Conservation (phyloP, 345 rosid genomes). For the Trapa bicornis region DNA sequence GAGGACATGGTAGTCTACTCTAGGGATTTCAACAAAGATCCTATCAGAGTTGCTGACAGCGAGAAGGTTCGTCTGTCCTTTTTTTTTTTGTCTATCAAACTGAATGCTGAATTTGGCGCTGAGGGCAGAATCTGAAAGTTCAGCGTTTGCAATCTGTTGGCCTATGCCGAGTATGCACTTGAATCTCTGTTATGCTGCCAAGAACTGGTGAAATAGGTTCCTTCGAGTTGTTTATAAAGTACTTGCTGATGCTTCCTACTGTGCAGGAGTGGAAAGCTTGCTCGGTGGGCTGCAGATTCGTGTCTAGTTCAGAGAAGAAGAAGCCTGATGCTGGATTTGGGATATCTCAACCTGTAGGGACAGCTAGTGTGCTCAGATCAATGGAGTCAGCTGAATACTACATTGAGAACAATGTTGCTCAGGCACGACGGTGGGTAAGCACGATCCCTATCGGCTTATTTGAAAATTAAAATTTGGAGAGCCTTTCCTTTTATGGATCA, state of each 20-base stretch:
- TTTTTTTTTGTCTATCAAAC: background rate
- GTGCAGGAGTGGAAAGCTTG: constrained; percentile 58
- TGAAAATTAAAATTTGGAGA: background rate
- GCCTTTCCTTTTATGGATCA: background rate
- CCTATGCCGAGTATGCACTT: background rate
- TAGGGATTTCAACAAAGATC: constrained; percentile 69
- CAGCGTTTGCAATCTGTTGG: background rate
- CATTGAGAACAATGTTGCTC: constrained; percentile 48
- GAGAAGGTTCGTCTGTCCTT: constrained; percentile 22
- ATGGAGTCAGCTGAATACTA: constrained; percentile 92
- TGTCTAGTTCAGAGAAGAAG: constrained; percentile 16
- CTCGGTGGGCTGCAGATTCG: constrained; percentile 62
- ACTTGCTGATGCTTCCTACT: background rate
- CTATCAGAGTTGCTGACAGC: constrained; percentile 46
- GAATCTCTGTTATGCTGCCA: background rate
- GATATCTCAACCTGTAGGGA: constrained; percentile 22
- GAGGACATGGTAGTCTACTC: constrained; percentile 52
- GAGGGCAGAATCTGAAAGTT: no score
- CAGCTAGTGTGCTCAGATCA: constrained; percentile 50
- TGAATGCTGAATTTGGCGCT: background rate
- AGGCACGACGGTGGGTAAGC: constrained; percentile 99
- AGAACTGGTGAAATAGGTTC: background rate
- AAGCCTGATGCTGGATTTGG: constrained; percentile 69
- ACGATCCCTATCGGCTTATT: constrained; percentile 28
- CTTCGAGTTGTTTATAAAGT: background rate